A percentile compares a stretch with the other conserved stretches of the same genome.
phyloP scores from a whole-genome alignment of 2,329 filamentous ascomycete genomes.

The Colletotrichum musicola region DNA sequence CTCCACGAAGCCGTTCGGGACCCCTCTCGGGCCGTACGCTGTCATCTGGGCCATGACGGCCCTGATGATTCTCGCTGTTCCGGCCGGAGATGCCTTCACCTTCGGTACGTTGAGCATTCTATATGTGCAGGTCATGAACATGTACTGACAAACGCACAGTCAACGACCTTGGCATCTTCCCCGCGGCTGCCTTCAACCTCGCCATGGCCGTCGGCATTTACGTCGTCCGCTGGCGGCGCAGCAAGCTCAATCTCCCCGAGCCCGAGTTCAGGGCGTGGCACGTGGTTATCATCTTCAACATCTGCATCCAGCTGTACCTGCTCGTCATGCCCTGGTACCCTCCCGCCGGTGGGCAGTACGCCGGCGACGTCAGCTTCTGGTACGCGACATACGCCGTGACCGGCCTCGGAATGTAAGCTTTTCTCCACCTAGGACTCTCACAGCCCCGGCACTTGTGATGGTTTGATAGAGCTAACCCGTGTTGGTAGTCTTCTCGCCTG shows the following conservation, averaged over 20 bases:
- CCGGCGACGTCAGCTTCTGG: slow-evolving; percentile 79
- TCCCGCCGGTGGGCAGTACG: slow-evolving; percentile 68
- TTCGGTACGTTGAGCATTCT: slow-evolving; percentile 56
- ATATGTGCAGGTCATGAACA: too few relatives aligned
- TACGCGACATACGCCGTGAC: slow-evolving; percentile 77
- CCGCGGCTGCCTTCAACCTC: slow-evolving; percentile 68
- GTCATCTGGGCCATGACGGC: slow-evolving; percentile 69
- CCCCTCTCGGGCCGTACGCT: slow-evolving; percentile 69
- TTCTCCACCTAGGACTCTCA: background rate
- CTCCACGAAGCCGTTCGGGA: slow-evolving; percentile 72
- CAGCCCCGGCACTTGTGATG: too few relatives aligned
- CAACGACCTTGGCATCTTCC: slow-evolving; percentile 65
- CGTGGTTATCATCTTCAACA: slow-evolving; percentile 68
- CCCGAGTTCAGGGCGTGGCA: slow-evolving; percentile 72
- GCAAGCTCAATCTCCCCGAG: slow-evolving; percentile 59
- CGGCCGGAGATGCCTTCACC: slow-evolving; percentile 74
- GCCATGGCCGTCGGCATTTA: slow-evolving; percentile 69
- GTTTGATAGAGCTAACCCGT: background rate
- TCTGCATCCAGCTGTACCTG: slow-evolving; percentile 70
- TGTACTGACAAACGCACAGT: background rate
- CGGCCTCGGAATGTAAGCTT: slow-evolving; percentile 71
- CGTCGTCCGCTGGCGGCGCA: slow-evolving; percentile 67
- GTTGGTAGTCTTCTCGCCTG: slow-evolving; percentile 61
- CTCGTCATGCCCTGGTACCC: slow-evolving; percentile 81
- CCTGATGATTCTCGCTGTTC: slow-evolving; percentile 70